phyloP scores from a whole-genome alignment of 768 basidiomycete species.

The Rhizopogon vulgaris region DNA sequence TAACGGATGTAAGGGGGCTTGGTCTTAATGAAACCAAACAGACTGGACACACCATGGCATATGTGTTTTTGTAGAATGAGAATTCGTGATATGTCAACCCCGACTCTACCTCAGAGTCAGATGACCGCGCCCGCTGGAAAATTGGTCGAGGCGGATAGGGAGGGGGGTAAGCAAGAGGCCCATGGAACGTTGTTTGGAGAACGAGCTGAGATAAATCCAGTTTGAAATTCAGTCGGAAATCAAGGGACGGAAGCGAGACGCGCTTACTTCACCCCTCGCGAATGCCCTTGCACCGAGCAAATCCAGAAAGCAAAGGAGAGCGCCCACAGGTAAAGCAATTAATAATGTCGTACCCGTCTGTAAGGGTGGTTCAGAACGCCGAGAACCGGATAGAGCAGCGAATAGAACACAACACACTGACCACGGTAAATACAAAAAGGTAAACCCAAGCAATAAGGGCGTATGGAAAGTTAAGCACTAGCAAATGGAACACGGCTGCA shows the following conservation, averaged over 20 bases:
- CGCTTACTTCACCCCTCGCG: constrained; percentile 72
- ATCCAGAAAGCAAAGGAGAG: constrained; percentile 71
- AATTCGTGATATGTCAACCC: constrained; percentile 44
- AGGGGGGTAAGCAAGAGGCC: constrained; percentile 53
- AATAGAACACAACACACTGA: constrained; percentile 30
- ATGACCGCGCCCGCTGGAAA: constrained; percentile 55
- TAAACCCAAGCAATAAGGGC: constrained; percentile 75
- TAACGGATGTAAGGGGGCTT: constrained; percentile 2
- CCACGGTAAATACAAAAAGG: constrained; percentile 75
- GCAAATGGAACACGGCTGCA: constrained; percentile 58
- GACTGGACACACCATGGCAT: constrained; percentile 58
- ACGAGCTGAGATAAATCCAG: constrained; percentile 38
- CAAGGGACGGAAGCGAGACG: constrained; percentile 7
- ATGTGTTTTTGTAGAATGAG: constrained; percentile 78
- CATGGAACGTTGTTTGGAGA: constrained; percentile 66
- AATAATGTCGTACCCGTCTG: constrained; percentile 77
- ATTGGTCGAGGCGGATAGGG: constrained; percentile 70
- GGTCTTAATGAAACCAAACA: background rate
- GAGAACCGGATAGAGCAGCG: background rate
- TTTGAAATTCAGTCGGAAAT: constrained; percentile 1
- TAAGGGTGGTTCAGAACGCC: constrained; percentile 8
- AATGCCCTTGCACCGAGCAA: constrained; percentile 69
- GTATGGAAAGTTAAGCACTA: constrained; percentile 73
- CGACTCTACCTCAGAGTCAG: constrained; percentile 47
- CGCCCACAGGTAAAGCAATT: constrained; percentile 73